Conservation (phyloP, 1,139 yeast species). For the Sugiyamaella pinicola region DNA sequence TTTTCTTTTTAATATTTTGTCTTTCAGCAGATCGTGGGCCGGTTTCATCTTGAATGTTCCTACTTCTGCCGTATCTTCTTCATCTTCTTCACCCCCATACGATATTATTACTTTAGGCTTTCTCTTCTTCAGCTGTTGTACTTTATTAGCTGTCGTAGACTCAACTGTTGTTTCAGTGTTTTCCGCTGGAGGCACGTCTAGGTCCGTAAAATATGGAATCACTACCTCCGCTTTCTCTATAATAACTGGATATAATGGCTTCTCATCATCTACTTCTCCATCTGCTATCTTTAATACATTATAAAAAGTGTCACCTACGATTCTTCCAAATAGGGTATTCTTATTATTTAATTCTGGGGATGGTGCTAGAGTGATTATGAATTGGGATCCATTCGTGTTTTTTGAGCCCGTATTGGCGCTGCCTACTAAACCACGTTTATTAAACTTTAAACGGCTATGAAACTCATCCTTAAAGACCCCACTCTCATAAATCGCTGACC, state of each 20-base stretch:
- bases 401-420: conserved; percentile 45
- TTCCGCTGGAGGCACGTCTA: conserved; percentile 30
- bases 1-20: conserved; percentile 7
- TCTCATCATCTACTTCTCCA: conserved; percentile 49
- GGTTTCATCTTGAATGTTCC: conserved; percentile 50
- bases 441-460: conserved; percentile 57
- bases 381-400: conserved; percentile 49
- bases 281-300: conserved; percentile 56
- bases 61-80: conserved; percentile 42
- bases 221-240: conserved; percentile 49
- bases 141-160: not conserved
- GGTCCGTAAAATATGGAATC: conserved; percentile 55
- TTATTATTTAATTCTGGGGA: conserved; percentile 49
- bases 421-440: conserved; percentile 60
- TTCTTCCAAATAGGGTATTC: conserved; percentile 62
- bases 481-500: conserved; percentile 34
- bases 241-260: conserved; percentile 56
- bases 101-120: conserved; percentile 35
- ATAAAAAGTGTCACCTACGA: conserved; percentile 61
- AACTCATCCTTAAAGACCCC: conserved; percentile 50
- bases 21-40: conserved; percentile 48
- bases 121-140: conserved; percentile 16
- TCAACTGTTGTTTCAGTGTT: not conserved
- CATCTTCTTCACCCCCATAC: conserved; percentile 26
- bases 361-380: conserved; percentile 57